Conservation (phyloP, 257 asterid genomes). For the Misopates orontium region DNA sequence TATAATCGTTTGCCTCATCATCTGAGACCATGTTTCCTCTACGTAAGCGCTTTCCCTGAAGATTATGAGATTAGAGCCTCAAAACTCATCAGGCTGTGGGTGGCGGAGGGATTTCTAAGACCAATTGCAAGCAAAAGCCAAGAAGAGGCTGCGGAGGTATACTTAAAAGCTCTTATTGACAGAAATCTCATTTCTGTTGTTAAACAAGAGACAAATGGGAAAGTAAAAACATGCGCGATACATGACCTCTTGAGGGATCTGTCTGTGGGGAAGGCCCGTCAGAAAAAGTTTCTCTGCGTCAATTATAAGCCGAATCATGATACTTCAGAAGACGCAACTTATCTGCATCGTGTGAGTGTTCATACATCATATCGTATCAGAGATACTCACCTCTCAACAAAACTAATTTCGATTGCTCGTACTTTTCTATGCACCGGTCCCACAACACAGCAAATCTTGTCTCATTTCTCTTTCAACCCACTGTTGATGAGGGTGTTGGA, state of each 20-base stretch:
- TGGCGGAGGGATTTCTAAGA: not conserved
- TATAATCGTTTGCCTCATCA: constrained; percentile 4
- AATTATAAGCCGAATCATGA: not conserved
- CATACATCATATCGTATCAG: not conserved
- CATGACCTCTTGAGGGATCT: constrained; percentile 7
- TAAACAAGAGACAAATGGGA: not conserved
- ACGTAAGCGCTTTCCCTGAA: not conserved
- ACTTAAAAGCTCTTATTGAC: not conserved
- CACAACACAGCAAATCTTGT: too few relatives aligned
- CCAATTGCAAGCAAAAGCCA: not conserved
- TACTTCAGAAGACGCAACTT: not conserved
- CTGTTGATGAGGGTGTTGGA: not conserved
- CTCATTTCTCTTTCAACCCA: too few relatives aligned
- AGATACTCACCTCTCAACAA: not conserved
- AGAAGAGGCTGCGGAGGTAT: constrained; percentile 1
- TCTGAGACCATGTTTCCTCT: constrained; percentile 9
- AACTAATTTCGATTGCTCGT: not conserved
- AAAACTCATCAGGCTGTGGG: not conserved
- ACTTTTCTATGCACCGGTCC: not conserved
- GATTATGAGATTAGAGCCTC: not conserved
- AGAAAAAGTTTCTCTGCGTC: constrained; percentile 2
- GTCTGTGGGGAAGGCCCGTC: not conserved
- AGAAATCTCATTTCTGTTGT: constrained; percentile 5
- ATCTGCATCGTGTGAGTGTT: not conserved
- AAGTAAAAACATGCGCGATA: not conserved